These are phyloP conservation scores for Glycine soja DNA, from an alignment of 306 rosid species.

Conservation along the genomic window DNA sequence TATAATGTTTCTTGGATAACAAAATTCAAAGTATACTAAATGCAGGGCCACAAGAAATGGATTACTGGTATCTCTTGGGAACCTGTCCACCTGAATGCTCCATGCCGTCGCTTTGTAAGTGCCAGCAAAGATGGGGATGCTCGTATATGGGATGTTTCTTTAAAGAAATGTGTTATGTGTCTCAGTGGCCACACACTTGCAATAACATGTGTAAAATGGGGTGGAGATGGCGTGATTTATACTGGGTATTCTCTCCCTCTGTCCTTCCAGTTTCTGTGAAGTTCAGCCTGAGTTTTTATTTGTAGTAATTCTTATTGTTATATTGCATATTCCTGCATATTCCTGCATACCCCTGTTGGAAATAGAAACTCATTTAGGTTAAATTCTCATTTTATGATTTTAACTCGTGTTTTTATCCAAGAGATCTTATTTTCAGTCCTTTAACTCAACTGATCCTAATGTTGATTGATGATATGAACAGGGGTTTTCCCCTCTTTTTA, in stretches of 20 bases:
- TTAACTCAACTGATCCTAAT: not conserved
- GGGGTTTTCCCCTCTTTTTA: not conserved
- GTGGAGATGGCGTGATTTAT: conserved; percentile 95
- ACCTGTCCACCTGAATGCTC: conserved; percentile 84
- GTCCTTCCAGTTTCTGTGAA: conserved; percentile 4
- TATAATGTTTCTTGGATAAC: conserved; percentile 2
- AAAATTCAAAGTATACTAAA: conserved; percentile 30
- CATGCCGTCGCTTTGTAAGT: conserved; percentile 93
- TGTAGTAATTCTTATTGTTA: not conserved
- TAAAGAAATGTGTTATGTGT: conserved; percentile 69
- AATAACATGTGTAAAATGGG: conserved; percentile 95
- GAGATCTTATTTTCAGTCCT: conserved; percentile 25
- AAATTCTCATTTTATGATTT: conserved; percentile 33
- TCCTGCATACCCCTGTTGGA: not conserved
- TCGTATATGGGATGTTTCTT: conserved; percentile 86
- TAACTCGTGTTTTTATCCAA: not conserved
- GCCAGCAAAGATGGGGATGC: conserved; percentile 99
- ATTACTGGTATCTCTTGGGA: conserved; percentile 99
- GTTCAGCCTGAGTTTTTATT: not conserved
- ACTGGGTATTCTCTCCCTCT: conserved; percentile 68
- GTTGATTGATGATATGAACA: not conserved
- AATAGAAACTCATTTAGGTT: not conserved
- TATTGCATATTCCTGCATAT: conserved; percentile 6
- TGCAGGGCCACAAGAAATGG: conserved; percentile 95
- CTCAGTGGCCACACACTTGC: conserved; percentile 94